Base-by-base conservation (phyloP, 2,329 filamentous ascomycete genomes). In the Thelonectria blattea region DNA sequence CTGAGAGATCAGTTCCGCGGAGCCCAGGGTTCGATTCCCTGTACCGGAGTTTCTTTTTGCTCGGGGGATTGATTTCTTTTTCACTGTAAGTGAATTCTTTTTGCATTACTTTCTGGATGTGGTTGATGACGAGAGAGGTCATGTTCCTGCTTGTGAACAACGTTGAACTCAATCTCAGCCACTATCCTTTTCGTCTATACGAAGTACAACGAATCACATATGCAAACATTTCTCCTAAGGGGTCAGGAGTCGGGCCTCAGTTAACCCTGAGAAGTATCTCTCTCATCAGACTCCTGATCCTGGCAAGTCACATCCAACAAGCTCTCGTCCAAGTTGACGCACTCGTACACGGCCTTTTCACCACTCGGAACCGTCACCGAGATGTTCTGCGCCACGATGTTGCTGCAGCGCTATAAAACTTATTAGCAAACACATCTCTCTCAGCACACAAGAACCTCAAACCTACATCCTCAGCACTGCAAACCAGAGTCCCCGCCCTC, bases 1-100 rank as follows among this genome's bases (percentile, higher is more conserved):
- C 14, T 68, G 64, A 65, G 64, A 12, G 66, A 68, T 61, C 17
- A 60, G 56, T 46, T 30, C 66, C 66, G 66, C 66, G 66, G 66
- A 68, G 66, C 66, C 67, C 66, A 68, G 66, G 66, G 66, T 68
- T 68, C 66, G 66, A 68, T 68, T 69, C 66, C 66, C 66, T 68
- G 66, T 68, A 68, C 66, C 66, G 66, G 66, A 68, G 66, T 43
- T 18, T n/a, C 12, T 43, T 43, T 43, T 43, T 43, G 41, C 11
- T 5, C n/a, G n/a, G n/a, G 17, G 12, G 20, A 17, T 3, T 24
- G 3, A 17, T 8, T 43, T 43, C 17, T 3, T 17, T 43, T 20
- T 17, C 5, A 2, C 14, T 41, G 6, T 41, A 2, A n/a, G 12
- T 9, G 6, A 24, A 24, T 24, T 24, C 22, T 24, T 24, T n/a